phyloP scores from a whole-genome alignment of 202 grass and related monocot genomes.

The Digitaria exilis region DNA sequence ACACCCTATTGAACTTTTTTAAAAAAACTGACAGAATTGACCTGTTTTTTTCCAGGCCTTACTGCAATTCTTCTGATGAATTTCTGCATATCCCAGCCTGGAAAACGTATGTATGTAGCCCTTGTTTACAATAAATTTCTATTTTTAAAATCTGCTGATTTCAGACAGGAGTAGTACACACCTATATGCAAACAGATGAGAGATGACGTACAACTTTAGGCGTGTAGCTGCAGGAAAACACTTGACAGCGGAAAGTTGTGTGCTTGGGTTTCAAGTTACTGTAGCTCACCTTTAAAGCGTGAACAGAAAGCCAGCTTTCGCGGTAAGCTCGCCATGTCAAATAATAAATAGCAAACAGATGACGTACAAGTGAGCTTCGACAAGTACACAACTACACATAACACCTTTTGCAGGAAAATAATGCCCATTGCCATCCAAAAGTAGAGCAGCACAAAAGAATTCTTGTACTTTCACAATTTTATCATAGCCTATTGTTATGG shows the following conservation, averaged over 20 bases:
- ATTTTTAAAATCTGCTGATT: no score
- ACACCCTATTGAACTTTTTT: background rate
- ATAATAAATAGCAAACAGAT: background rate
- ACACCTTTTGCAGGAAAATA: background rate
- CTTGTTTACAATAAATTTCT: background rate
- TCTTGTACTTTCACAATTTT: background rate
- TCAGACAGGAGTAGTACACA: no score
- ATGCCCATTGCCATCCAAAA: background rate
- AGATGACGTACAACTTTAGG: background rate
- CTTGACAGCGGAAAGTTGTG: background rate
- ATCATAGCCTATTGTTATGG: background rate
- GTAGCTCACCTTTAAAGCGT: slow-evolving; percentile 12
- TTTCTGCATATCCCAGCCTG: background rate
- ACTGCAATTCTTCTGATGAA: background rate
- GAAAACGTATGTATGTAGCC: background rate
- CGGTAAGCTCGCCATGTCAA: slow-evolving; percentile 3
- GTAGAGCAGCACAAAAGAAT: background rate
- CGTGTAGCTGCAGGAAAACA: background rate
- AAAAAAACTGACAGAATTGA: background rate
- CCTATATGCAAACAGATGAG: background rate
- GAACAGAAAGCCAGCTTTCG: background rate
- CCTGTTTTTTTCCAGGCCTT: background rate
- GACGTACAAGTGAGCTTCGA: background rate
- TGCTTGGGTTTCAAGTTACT: slow-evolving; percentile 27
- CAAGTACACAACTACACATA: background rate